Evolutionary conservation across 1,284 basidiomycete genomes (phyloP).

Genomic region (Ustilago hordei): DNA sequence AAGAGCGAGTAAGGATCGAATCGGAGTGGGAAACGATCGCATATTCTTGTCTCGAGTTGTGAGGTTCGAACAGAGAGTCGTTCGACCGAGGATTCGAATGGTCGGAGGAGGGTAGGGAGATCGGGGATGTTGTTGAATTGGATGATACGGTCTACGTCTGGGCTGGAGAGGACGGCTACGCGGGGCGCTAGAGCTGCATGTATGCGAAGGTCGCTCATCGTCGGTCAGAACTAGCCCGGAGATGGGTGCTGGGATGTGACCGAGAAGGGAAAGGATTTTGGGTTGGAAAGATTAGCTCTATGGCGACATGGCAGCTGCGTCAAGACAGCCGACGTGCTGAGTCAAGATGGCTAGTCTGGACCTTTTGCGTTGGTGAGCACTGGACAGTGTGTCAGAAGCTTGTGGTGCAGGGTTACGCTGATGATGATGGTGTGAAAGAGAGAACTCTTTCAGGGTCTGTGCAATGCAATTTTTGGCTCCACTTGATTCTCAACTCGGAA

Average conservation of each 20-base stretch:
- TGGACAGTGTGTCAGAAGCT: not conserved
- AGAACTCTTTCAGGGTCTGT: slow-evolving; percentile 13
- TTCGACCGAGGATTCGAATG: slow-evolving; percentile 57
- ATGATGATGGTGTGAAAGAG: not conserved
- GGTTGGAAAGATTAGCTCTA: not conserved
- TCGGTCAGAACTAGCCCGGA: not conserved
- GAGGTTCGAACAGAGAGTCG: slow-evolving; percentile 62
- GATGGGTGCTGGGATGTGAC: not conserved
- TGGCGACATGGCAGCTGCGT: not conserved
- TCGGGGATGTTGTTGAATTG: slow-evolving; percentile 54
- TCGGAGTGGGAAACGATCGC: slow-evolving; percentile 59
- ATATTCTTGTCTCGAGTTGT: slow-evolving; percentile 58
- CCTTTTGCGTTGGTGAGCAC: not conserved
- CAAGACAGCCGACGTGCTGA: not conserved
- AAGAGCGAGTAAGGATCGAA: slow-evolving; percentile 60
- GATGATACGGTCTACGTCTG: slow-evolving; percentile 54
- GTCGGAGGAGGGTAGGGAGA: slow-evolving; percentile 58
- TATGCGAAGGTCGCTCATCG: slow-evolving; percentile 50
- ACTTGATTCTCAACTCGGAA: not conserved
- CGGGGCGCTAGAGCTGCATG: slow-evolving; percentile 63
- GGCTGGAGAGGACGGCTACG: slow-evolving; percentile 60
- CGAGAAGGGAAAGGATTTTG: not conserved
- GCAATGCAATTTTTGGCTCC: not conserved
- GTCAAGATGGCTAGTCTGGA: not conserved
- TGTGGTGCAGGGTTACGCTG: not conserved